These are phyloP conservation scores for Curvularia hawaiiensis DNA, from an alignment of 2,329 filamentous ascomycete species.

Conservation along the genomic window DNA sequence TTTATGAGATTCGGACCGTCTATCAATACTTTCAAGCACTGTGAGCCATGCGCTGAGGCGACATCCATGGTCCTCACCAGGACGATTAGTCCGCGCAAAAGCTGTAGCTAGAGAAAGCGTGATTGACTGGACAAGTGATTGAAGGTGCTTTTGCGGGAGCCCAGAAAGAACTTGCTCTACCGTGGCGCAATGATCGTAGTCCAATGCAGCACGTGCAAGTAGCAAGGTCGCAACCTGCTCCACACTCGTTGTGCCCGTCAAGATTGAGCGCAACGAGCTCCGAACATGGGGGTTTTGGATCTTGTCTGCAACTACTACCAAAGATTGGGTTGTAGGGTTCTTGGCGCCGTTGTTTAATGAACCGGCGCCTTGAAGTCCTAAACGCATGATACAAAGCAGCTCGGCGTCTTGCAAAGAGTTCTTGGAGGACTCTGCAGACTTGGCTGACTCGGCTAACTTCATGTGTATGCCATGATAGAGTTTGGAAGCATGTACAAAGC, in stretches of 20 bases:
- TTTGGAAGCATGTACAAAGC: conserved; percentile 7
- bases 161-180: conserved; percentile 17
- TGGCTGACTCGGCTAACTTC: conserved; percentile 18
- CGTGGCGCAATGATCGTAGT: conserved; percentile 3
- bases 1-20: background rate
- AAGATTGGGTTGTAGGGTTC: background rate
- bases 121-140: conserved; percentile 13
- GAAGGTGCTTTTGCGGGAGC: conserved; percentile 17
- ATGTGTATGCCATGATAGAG: conserved; percentile 15
- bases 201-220: conserved; percentile 4
- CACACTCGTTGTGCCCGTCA: conserved; percentile 2
- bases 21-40: conserved; percentile 27
- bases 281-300: conserved; percentile 8
- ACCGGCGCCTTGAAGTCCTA: conserved; percentile 18
- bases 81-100: background rate
- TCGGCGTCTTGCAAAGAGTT: conserved; percentile 13
- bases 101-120: conserved; percentile 15
- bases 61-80: background rate
- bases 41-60: conserved; percentile 25
- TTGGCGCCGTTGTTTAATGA: conserved; percentile 1
- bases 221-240: background rate
- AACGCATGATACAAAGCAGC: conserved; percentile 20
- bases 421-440: conserved; percentile 3
- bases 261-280: conserved; percentile 7
- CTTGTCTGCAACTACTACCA: conserved; percentile 16